Base-by-base conservation (phyloP, 2,329 filamentous ascomycete genomes). In the Clathrospora elynae region DNA sequence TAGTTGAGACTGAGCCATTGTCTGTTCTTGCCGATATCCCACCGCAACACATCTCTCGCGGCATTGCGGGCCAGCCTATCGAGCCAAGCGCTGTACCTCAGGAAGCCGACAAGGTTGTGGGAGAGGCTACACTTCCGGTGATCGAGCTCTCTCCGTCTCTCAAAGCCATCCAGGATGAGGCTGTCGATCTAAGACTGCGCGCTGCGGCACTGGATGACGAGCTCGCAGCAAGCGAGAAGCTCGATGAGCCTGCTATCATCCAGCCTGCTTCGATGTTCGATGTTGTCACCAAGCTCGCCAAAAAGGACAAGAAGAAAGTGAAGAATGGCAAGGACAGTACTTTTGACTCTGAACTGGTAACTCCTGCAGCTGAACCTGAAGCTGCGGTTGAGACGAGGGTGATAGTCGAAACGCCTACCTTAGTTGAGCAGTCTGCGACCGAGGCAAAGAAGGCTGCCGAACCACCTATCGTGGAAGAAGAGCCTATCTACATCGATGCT, bases 221-320 rank as follows among this genome's bases (percentile, higher is more conserved):
- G 13, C 20, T 64, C 6, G 49, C 46, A 31, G 20, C 42, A 7
- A 13, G 35, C 4, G 49, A 58, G 9, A 22, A 44, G 4, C 26
- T 33, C 28, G 46, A 56, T 7, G 35, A 55, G 25, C 33, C 47
- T n/a, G 29, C 53, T 20, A 9, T 35, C 32, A 38, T 56, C 10
- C 31, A 45, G 14, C 30, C 57, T 11, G 40, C 51, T 12, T 65
- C 61, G 2, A 48, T 67, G 30, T 59, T 62, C 18, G 61, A 65
- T 33, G 35, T 64, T 8, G 60, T 64, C 11, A 51, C 44, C 18
- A 59, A 59, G 34, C 49, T 66, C 20, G 57, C 44, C 47, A 64
- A 62, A 38, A 61, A 66, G 32, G 49, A 62, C 22, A 63, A 64
- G 49, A 66, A 64, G 31, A 60, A 59, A 28, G 44, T 33, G 10